Conservation (phyloP, 2,329 filamentous ascomycete species). For the Eurotiales sp. region DNA sequence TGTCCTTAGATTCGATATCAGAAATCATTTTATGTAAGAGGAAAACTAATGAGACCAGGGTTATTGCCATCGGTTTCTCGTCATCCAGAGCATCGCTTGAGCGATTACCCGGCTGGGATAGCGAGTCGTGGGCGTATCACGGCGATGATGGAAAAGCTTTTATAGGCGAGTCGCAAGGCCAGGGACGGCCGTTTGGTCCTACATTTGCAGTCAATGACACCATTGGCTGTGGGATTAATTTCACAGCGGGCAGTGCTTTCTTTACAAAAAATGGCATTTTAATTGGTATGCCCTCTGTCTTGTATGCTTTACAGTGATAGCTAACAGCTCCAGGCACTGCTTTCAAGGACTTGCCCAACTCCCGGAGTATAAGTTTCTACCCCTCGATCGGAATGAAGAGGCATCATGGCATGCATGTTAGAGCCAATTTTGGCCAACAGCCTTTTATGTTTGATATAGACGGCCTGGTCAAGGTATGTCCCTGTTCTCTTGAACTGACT, state of each 20-base stretch:
- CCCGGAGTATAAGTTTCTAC: conserved; percentile 39
- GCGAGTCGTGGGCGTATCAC: conserved; percentile 63
- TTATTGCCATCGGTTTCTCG: conserved; percentile 58
- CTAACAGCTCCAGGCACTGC: conserved; percentile 51
- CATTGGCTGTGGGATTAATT: conserved; percentile 64
- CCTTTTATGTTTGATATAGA: conserved; percentile 93
- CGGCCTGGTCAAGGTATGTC: conserved; percentile 67
- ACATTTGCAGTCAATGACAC: conserved; percentile 58
- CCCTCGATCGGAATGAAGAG: conserved; percentile 66
- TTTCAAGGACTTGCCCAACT: conserved; percentile 39
- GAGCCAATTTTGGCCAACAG: conserved; percentile 61
- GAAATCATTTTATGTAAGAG: too few relatives aligned
- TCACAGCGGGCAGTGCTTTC: conserved; percentile 58
- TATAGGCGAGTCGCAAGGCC: conserved; percentile 52
- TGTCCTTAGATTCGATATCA: too few relatives aligned
- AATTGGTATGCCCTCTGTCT: conserved; percentile 46
- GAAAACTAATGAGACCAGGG: conserved; percentile 21
- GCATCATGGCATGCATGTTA: conserved; percentile 53
- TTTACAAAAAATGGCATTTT: conserved; percentile 63
- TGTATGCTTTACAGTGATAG: neutral
- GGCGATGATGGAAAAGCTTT: conserved; percentile 65
- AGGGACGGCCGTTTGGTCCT: conserved; percentile 56
- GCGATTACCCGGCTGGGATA: conserved; percentile 63
- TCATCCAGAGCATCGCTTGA: conserved; percentile 57
- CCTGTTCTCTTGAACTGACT: neutral